A percentile compares a stretch with the other conserved stretches of the same genome.
Conservation (phyloP, 2,329 filamentous ascomycete genomes). For the Xylariaceae sp. region DNA sequence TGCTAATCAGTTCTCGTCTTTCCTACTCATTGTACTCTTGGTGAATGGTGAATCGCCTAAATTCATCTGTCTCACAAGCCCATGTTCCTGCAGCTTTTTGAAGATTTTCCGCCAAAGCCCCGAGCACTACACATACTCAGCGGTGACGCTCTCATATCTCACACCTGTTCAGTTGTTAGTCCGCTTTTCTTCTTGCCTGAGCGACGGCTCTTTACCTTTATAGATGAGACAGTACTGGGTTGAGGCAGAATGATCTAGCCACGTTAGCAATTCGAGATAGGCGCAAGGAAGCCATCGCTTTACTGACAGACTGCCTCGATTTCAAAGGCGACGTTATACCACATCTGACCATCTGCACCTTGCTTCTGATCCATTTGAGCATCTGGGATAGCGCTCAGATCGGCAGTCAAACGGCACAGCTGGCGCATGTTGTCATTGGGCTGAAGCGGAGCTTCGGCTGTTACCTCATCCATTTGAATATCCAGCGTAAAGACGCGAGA, state of each 20-base stretch:
- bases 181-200: no score
- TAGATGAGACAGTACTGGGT: conserved; percentile 42
- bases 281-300: neutral
- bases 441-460: conserved; percentile 29
- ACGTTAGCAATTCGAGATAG: neutral
- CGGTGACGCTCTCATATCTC: conserved; percentile 39
- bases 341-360: conserved; percentile 35
- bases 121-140: conserved; percentile 37
- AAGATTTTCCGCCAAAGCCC: no score
- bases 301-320: conserved; percentile 38
- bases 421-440: conserved; percentile 35
- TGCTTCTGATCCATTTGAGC: conserved; percentile 29
- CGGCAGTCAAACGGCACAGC: conserved; percentile 37
- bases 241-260: conserved; percentile 35
- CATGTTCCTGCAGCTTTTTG: no score
- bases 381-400: conserved; percentile 40
- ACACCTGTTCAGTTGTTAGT: conserved; percentile 29
- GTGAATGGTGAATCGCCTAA: no score
- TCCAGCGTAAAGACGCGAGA: conserved; percentile 33
- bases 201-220: conserved; percentile 31
- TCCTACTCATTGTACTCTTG: no score
- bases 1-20: no score
- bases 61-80: no score
- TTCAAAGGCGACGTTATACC: conserved; percentile 38
- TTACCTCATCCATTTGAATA: conserved; percentile 34